Evolutionary conservation across 164 flowering plant species (phyloP), one percentile per base, ranked within the genome.

Genomic region (Brasenia schreberi): DNA sequence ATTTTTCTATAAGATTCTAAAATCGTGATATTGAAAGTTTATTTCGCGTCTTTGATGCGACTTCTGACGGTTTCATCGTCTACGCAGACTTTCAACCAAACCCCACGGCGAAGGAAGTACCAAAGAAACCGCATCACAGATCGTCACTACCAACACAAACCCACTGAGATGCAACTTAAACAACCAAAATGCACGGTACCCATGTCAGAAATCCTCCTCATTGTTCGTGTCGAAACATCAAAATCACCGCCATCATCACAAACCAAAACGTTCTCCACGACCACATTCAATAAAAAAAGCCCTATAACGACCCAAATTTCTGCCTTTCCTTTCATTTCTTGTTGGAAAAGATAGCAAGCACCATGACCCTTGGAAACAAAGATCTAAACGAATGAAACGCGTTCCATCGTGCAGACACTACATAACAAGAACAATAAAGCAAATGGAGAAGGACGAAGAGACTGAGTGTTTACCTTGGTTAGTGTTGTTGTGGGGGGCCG

Each of bases 401-500:
- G 23, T 45, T 7, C 53, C 53, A 7, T 7, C 53, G n/a, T 5
- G 0, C 27, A 14, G 19, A 33, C 18, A 33, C 42, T 60, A 39
- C 27, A 39, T 23, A 49, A 61, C 18, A 18, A 43, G 18, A 53
- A 65, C 42, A 10, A n/a, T 3, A 12, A 17, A 12, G 17, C 16
- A 42, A 14, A 7, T 10, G 61, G 56, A 7, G 61, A 10, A 49
- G 7, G 4, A 49, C 9, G n/a, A 4, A 68, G 53, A 64, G 19
- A 59, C 7, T 52, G 2, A 2, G 42, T 39, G 42, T 64, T 56
- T 4, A 75, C 77, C 78, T 65, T 70, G 45, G 68, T 66, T 5
- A 5, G 78, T 70, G 10, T 76, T 63, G 42, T 59, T 72, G 66
- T 62, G 61, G 5, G 62, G 61, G 10, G 59, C 33, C 14, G 33